These are phyloP conservation scores for Penicillium brevicompactum DNA, from an alignment of 2,329 filamentous ascomycete species.

Conservation along the genomic window DNA sequence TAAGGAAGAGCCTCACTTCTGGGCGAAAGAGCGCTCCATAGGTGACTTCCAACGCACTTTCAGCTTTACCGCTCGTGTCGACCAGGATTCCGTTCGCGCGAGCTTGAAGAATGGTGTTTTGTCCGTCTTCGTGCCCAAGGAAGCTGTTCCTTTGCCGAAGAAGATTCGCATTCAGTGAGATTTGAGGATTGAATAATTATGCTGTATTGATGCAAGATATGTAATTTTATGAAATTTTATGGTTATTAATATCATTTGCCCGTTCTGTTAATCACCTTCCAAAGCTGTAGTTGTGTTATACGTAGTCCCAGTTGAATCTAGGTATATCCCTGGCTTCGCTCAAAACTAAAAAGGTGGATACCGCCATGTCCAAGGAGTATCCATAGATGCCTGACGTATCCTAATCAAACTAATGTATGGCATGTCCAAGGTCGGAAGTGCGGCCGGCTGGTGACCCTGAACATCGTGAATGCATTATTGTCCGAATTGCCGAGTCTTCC, in stretches of 20 bases:
- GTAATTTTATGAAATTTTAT: neutral
- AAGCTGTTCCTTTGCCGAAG: slow-evolving; percentile 49
- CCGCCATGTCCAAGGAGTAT: no score
- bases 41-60: slow-evolving; percentile 61
- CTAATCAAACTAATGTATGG: no score
- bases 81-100: slow-evolving; percentile 62
- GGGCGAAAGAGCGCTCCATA: slow-evolving; percentile 59
- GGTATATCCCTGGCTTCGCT: no score
- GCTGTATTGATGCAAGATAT: neutral
- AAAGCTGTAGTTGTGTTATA: no score
- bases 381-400: no score
- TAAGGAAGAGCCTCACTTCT: slow-evolving; percentile 48
- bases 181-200: neutral
- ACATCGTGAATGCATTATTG: no score
- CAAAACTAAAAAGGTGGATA: no score
- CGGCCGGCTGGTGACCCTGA: no score
- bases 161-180: slow-evolving; percentile 57
- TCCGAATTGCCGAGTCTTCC: no score
- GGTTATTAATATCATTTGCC: neutral
- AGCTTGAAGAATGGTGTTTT: slow-evolving; percentile 62
- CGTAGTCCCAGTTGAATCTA: no score
- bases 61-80: slow-evolving; percentile 57
- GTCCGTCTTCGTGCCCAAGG: slow-evolving; percentile 59
- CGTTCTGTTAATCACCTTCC: no score
- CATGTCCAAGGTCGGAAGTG: no score